Conservation (phyloP, 2,329 filamentous ascomycete species). For the Fusarium ramigenum region DNA sequence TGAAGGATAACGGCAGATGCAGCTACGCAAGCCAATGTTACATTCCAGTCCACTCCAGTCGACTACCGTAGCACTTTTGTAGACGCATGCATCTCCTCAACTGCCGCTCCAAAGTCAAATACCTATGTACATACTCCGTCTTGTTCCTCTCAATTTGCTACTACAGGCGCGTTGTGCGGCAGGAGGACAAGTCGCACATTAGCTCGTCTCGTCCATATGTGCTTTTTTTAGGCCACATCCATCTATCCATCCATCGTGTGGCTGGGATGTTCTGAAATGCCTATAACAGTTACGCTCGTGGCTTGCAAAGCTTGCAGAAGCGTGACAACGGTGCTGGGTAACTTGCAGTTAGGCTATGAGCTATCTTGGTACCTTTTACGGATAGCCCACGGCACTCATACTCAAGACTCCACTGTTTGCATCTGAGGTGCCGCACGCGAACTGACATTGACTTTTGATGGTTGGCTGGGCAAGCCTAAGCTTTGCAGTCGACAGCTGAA, state of each 20-base stretch:
- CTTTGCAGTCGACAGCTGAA: neutral
- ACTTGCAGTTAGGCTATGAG: neutral
- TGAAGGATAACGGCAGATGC: constrained; percentile 30
- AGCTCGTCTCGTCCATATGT: neutral
- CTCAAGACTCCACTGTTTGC: neutral
- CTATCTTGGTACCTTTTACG: neutral
- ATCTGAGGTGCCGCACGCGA: neutral
- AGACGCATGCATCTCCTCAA: constrained; percentile 6
- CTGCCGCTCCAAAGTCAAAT: constrained; percentile 9
- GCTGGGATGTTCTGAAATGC: neutral
- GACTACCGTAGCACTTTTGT: constrained; percentile 14
- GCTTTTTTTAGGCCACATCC: constrained; percentile 2
- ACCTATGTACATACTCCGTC: neutral
- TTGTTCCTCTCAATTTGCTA: neutral
- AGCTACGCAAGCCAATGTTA: neutral
- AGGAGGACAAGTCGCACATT: neutral
- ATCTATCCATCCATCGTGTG: neutral
- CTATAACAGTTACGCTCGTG: neutral
- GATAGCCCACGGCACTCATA: neutral
- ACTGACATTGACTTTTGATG: constrained; percentile 10
- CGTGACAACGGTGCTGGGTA: constrained; percentile 8
- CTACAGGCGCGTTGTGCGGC: constrained; percentile 11
- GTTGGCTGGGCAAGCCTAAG: neutral
- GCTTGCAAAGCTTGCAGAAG: constrained; percentile 25
- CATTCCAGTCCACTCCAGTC: constrained; percentile 5